A percentile compares a stretch with the other conserved stretches of the same genome.
phyloP scores from a whole-genome alignment of 164 flowering plant genomes.

The Malania oleifera region DNA sequence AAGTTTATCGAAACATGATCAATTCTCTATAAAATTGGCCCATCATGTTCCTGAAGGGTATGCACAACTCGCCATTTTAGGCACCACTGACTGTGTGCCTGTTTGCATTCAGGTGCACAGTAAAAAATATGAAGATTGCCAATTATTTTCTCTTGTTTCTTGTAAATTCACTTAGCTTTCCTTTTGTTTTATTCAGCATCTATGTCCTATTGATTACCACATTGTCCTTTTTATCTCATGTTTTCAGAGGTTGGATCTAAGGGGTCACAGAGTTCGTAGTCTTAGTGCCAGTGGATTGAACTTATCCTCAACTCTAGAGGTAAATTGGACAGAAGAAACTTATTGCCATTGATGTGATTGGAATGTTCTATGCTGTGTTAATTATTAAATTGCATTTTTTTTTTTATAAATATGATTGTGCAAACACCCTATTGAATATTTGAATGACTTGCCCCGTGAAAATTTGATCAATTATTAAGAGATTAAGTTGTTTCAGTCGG shows the following conservation, averaged over 20 bases:
- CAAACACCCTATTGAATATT: too few species aligned
- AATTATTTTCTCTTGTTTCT: neutral
- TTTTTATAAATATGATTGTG: too few species aligned
- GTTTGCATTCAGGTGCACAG: too few species aligned
- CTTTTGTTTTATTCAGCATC: neutral
- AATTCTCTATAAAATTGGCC: too few species aligned
- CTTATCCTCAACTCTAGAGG: neutral
- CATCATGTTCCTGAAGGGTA: too few species aligned
- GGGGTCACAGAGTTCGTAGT: slow-evolving; percentile 2
- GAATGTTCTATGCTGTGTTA: neutral
- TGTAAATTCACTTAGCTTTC: neutral
- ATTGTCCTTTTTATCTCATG: neutral
- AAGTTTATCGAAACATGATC: too few species aligned
- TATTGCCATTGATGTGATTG: neutral
- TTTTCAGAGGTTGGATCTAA: slow-evolving; percentile 3
- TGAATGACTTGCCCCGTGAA: too few species aligned
- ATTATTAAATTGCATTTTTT: neutral
- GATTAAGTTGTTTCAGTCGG: too few species aligned
- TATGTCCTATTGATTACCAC: neutral
- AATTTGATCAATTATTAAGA: too few species aligned
- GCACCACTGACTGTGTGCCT: too few species aligned
- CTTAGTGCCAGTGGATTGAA: slow-evolving; percentile 3
- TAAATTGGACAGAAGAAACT: neutral
- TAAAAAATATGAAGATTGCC: neutral
- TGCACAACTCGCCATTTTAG: too few species aligned